Base-by-base conservation (phyloP, 139 green algal genomes). In the Micractinium conductrix region DNA sequence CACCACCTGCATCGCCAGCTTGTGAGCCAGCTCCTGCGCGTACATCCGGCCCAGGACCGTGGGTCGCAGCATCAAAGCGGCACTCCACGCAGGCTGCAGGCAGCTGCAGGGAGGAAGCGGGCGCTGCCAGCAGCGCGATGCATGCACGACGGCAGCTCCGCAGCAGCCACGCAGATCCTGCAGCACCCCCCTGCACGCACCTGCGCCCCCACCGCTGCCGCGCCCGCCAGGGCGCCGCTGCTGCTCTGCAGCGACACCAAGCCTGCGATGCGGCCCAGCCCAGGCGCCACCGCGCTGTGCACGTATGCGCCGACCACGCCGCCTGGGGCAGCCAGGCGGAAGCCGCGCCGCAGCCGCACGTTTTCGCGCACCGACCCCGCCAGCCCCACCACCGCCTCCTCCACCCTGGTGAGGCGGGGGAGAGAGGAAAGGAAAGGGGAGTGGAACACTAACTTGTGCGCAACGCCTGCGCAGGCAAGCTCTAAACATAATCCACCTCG, bases 361-460 rank as follows among this genome's bases (percentile, higher is more conserved):
- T 97, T 97, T 58, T 98, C 95, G 0, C 95, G 88, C 17, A 98
- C 90, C 58, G 87, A 81, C 2, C 89, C 92, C 1, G 93, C 95
- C 37, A 96, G 78, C 14, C 89, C 83, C 1, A 88, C 86, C 17
- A 94, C 90, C 19, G 91, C 89, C 26, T 95, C 93, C 5, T 35
- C 87, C 28, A 95, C 78, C 21, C 86, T 91, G 40, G 48, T 10
- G 14, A 58, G 48, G 48, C 48, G 14, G 48, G 48, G 48, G 12
- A 58, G 48, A 58, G 48, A 58, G 48, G 48, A 14, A 58, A 22
- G 48, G 48, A 14, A n/a, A n/a, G n/a, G n/a, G n/a, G n/a, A n/a
- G n/a, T n/a, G n/a, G n/a, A n/a, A n/a, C n/a, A n/a, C n/a, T n/a
- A n/a, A n/a, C n/a, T n/a, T n/a, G n/a, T n/a, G n/a, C n/a, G n/a